These are phyloP conservation scores for Citrus mangshanensis DNA, from an alignment of 345 rosid species.

Conservation along the genomic window DNA sequence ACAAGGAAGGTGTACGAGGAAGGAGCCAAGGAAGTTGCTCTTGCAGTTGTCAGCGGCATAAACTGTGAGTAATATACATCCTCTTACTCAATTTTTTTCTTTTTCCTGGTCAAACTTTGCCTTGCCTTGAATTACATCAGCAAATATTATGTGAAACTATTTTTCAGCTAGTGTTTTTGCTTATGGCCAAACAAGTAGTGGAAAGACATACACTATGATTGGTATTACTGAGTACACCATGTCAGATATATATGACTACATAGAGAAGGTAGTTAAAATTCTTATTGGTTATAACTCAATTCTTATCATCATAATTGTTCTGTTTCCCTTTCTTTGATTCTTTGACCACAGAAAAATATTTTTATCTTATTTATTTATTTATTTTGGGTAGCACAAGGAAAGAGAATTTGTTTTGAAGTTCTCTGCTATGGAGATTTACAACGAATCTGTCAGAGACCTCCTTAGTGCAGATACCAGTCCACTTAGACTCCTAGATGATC, in stretches of 20 bases:
- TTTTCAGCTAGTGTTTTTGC: conserved; percentile 91
- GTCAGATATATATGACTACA: conserved; percentile 77
- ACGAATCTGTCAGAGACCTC: conserved; percentile 93
- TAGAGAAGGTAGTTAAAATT: conserved; percentile 52
- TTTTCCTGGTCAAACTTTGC: neutral
- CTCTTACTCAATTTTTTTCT: neutral
- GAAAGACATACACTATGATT: conserved; percentile 90
- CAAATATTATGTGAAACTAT: conserved; percentile 1
- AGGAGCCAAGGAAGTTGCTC: conserved; percentile 85
- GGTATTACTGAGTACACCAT: conserved; percentile 76
- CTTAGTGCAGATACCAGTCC: conserved; percentile 65
- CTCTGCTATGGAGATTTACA: conserved; percentile 95
- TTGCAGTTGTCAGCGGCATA: conserved; percentile 82
- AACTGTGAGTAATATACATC: conserved; percentile 42
- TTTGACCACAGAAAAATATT: conserved; percentile 3
- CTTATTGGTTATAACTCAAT: neutral
- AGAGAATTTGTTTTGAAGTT: conserved; percentile 74
- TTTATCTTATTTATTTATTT: neutral
- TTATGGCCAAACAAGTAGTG: conserved; percentile 98
- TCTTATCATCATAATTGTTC: neutral
- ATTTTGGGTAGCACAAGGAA: conserved; percentile 63
- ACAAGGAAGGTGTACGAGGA: conserved; percentile 75
- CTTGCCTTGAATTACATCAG: neutral
- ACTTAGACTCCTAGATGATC: conserved; percentile 89
- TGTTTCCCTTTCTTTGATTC: conserved; percentile 1